Conservation (phyloP, 1,284 basidiomycete genomes). For the Papiliotrema flavescens region DNA sequence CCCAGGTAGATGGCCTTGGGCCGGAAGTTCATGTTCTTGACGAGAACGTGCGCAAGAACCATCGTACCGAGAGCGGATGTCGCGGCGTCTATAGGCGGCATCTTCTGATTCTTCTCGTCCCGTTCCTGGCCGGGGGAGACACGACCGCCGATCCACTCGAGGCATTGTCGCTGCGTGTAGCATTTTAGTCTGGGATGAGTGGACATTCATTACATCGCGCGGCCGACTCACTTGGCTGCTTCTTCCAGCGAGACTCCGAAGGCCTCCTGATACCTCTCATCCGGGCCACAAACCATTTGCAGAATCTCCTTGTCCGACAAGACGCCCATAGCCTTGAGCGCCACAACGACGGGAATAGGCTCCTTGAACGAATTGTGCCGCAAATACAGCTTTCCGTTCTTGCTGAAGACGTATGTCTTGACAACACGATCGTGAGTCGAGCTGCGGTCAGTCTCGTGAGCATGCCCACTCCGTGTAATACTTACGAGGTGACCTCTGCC, state of each 20-base stretch:
- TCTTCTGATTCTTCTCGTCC: constrained; percentile 56
- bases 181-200: constrained; percentile 59
- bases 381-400: constrained; percentile 89
- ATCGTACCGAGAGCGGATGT: constrained; percentile 94
- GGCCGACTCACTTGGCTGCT: constrained; percentile 60
- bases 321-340: constrained; percentile 92
- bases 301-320: constrained; percentile 98
- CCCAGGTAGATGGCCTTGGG: constrained; percentile 97
- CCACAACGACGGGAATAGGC: constrained; percentile 93
- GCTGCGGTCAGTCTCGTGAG: constrained; percentile 49
- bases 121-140: constrained; percentile 76
- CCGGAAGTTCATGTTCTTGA: constrained; percentile 83
- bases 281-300: constrained; percentile 86
- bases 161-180: constrained; percentile 87
- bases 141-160: constrained; percentile 90
- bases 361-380: constrained; percentile 99
- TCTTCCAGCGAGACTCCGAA: constrained; percentile 95
- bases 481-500: constrained; percentile 94
- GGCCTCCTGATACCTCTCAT: constrained; percentile 80
- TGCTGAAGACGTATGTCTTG: constrained; percentile 95
- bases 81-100: constrained; percentile 90
- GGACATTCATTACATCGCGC: no score
- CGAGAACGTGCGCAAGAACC: constrained; percentile 94
- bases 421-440: constrained; percentile 98
- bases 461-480: constrained; percentile 16